Conservation (phyloP, 352 stramenopile species). For the Phytopythium chamaehyphon region DNA sequence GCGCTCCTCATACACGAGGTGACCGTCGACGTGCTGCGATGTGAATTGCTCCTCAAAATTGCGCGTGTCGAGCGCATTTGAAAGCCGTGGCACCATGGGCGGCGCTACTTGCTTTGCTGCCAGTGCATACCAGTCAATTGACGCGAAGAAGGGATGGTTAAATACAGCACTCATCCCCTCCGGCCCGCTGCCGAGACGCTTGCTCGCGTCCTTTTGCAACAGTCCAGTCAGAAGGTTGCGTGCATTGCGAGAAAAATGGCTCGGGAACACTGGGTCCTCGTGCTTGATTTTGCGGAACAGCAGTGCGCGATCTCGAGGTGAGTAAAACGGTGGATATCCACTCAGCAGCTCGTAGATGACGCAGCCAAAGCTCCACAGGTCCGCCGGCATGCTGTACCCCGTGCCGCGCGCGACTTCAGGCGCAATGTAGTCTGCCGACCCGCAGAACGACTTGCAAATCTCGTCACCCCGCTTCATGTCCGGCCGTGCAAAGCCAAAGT, state of each 20-base stretch:
- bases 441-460: slow-evolving; percentile 77
- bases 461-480: slow-evolving; percentile 50
- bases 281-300: slow-evolving; percentile 97
- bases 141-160: slow-evolving; percentile 66
- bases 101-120: slow-evolving; percentile 68
- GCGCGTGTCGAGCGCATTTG: slow-evolving; percentile 47
- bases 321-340: slow-evolving; percentile 92
- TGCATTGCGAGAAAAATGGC: slow-evolving; percentile 73
- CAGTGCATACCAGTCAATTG: slow-evolving; percentile 75
- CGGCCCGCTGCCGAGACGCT: slow-evolving; percentile 52
- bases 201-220: slow-evolving; percentile 51
- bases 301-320: slow-evolving; percentile 74
- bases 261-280: slow-evolving; percentile 90
- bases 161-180: slow-evolving; percentile 73
- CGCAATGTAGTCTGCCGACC: slow-evolving; percentile 82
- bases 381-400: slow-evolving; percentile 71
- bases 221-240: slow-evolving; percentile 54
- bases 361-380: slow-evolving; percentile 89
- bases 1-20: slow-evolving; percentile 54
- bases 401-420: slow-evolving; percentile 71
- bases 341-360: slow-evolving; percentile 84
- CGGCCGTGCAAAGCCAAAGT: slow-evolving; percentile 78
- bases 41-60: slow-evolving; percentile 80
- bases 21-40: slow-evolving; percentile 53
- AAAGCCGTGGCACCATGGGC: slow-evolving; percentile 49